These are phyloP conservation scores for Pleurotus pulmonarius DNA, from an alignment of 768 basidiomycete genomes.

Conservation along the genomic window DNA sequence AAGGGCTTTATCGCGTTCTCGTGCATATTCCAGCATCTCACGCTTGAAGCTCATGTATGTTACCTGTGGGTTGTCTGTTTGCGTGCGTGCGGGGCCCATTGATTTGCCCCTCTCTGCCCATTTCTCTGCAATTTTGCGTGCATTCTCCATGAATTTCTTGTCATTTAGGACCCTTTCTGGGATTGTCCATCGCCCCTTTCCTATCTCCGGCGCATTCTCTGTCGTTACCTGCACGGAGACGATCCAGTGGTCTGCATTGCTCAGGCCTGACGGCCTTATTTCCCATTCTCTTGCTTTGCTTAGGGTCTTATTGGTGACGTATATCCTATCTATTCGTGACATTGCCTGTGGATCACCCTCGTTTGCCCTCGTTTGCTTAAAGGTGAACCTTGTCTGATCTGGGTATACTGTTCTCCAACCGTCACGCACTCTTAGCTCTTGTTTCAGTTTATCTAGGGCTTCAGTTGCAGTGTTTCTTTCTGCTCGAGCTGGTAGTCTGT, in stretches of 20 bases:
- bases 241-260: constrained; percentile 26
- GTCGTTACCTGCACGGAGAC: constrained; percentile 18
- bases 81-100: too few species aligned
- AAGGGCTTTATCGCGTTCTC: too few species aligned
- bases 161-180: constrained; percentile 18
- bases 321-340: constrained; percentile 34
- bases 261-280: constrained; percentile 15
- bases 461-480: constrained; percentile 14
- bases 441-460: constrained; percentile 19
- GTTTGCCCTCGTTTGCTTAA: constrained; percentile 8
- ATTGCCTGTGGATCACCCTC: constrained; percentile 7
- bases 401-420: constrained; percentile 28
- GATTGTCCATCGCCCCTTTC: constrained; percentile 28
- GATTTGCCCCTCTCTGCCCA: too few species aligned
- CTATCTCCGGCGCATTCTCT: constrained; percentile 22
- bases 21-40: not conserved
- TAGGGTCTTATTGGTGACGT: constrained; percentile 14
- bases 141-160: constrained; percentile 9
- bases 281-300: constrained; percentile 19
- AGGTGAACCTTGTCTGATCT: constrained; percentile 20
- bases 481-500: constrained; percentile 22
- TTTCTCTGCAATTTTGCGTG: not conserved
- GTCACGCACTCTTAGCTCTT: constrained; percentile 17
- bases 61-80: not conserved
- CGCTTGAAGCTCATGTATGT: not conserved